These are phyloP conservation scores for Suillus bovinus DNA, from an alignment of 768 basidiomycete species.

Conservation along the genomic window DNA sequence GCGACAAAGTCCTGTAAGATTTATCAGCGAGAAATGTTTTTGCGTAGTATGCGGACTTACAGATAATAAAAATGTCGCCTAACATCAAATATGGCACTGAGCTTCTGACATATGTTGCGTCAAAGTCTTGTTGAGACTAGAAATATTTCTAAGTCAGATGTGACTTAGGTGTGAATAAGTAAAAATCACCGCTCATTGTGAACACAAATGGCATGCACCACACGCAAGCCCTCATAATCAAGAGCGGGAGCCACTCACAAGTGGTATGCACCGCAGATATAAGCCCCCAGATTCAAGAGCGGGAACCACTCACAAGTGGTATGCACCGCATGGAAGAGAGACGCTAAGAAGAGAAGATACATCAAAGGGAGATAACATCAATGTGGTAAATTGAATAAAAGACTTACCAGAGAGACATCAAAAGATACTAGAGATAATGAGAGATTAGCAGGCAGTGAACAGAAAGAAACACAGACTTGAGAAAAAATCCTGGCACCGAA, in stretches of 20 bases:
- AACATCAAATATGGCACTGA: not conserved
- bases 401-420: slow-evolving; percentile 1
- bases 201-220: not conserved
- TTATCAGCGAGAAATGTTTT: not conserved
- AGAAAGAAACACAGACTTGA: too few species aligned
- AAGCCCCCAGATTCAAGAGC: not conserved
- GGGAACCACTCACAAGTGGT: too few species aligned
- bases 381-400: not conserved
- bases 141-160: not conserved
- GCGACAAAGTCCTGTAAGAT: not conserved
- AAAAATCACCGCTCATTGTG: not conserved
- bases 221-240: not conserved
- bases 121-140: not conserved
- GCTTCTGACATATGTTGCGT: not conserved
- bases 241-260: not conserved
- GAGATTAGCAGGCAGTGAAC: too few species aligned
- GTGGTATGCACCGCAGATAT: not conserved
- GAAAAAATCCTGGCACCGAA: too few species aligned
- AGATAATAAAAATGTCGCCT: not conserved
- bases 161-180: not conserved
- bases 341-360: not conserved
- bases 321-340: too few species aligned
- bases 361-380: not conserved
- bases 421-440: too few species aligned
- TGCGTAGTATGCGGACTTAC: not conserved